Percentiles rank a stretch among this genome's conserved stretches.
These are phyloP conservation scores for Begonia loranthoides DNA, from an alignment of 306 rosid species.

Conservation along the genomic window DNA sequence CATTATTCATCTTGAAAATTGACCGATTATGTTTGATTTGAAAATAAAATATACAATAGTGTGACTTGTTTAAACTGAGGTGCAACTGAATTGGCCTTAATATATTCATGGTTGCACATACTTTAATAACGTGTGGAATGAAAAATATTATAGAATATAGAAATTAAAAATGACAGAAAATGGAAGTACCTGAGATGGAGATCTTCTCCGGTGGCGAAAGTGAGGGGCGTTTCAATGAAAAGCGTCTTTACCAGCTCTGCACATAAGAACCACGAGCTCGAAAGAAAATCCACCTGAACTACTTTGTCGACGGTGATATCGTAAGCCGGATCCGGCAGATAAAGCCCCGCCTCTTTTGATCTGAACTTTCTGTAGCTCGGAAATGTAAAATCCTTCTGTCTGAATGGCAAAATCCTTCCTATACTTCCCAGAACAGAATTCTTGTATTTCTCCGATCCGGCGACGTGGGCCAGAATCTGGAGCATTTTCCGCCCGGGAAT, in stretches of 20 bases:
- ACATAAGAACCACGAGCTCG: constrained; percentile 93
- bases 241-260: constrained; percentile 71
- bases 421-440: constrained; percentile 85
- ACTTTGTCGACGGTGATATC: constrained; percentile 70
- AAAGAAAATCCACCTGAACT: constrained; percentile 94
- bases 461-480: constrained; percentile 79
- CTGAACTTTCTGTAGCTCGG: constrained; percentile 88
- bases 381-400: constrained; percentile 83
- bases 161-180: neutral
- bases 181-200: constrained; percentile 70
- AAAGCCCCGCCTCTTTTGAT: constrained; percentile 86
- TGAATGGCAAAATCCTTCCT: constrained; percentile 84
- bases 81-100: too few species aligned
- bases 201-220: constrained; percentile 96
- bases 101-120: too few species aligned
- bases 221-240: constrained; percentile 74
- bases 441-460: constrained; percentile 69
- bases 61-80: too few species aligned
- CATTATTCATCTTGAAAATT: too few species aligned
- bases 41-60: too few species aligned
- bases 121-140: too few species aligned
- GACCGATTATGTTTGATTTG: too few species aligned
- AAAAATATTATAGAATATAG: neutral
- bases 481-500: constrained; percentile 88
- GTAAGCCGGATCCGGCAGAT: constrained; percentile 96